These are phyloP conservation scores for Arachis hypogaea DNA, from an alignment of 306 rosid genomes.

Conservation along the genomic window DNA sequence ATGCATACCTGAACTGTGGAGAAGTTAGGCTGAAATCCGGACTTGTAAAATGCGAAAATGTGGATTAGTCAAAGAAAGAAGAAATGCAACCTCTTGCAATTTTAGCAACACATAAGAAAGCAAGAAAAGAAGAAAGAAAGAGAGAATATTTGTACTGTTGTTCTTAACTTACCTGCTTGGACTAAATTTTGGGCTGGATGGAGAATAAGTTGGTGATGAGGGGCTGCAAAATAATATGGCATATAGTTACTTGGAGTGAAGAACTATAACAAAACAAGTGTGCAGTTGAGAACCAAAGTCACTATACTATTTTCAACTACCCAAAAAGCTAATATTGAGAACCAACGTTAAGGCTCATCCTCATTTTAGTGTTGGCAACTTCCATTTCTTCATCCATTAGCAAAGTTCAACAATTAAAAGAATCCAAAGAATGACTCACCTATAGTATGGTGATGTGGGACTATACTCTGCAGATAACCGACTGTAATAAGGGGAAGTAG, in stretches of 20 bases:
- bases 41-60: constrained; percentile 46
- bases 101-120: not conserved
- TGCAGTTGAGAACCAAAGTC: too few relatives aligned
- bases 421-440: too few relatives aligned
- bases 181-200: constrained; percentile 92
- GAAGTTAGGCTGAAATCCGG: constrained; percentile 91
- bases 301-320: too few relatives aligned
- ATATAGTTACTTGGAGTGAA: constrained; percentile 29
- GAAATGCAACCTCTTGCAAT: not conserved
- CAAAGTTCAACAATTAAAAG: too few relatives aligned
- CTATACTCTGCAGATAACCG: too few relatives aligned
- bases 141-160: not conserved
- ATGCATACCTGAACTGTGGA: constrained; percentile 76
- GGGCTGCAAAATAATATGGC: constrained; percentile 62
- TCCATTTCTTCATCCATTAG: too few relatives aligned
- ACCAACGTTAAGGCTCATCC: too few relatives aligned
- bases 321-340: too few relatives aligned
- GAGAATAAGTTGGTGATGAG: constrained; percentile 92
- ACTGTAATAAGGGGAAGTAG: too few relatives aligned
- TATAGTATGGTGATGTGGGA: too few relatives aligned
- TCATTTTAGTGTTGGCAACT: too few relatives aligned
- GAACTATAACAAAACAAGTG: not conserved
- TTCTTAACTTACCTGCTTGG: constrained; percentile 79
- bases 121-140: not conserved
- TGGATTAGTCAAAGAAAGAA: constrained; percentile 2